Conservation (phyloP, 1,284 basidiomycete species). For the Rhodotorula mucilaginosa region DNA sequence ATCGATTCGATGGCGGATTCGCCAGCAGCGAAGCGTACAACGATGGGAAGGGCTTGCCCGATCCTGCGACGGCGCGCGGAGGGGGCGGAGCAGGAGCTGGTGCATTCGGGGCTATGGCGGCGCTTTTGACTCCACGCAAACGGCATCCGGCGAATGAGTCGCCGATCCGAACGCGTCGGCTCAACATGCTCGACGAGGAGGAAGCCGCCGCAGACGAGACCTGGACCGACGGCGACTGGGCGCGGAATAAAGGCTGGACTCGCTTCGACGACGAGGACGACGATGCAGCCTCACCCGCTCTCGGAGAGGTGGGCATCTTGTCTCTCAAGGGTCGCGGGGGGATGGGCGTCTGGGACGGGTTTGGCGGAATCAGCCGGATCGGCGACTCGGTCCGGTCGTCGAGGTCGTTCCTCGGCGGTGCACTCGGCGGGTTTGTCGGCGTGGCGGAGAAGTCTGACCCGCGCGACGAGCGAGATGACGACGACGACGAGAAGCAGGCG, state of each 20-base stretch:
- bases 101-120: background rate
- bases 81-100: background rate
- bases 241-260: constrained; percentile 13
- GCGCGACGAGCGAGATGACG: background rate
- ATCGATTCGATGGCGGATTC: background rate
- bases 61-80: background rate
- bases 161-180: constrained; percentile 6
- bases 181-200: constrained; percentile 35
- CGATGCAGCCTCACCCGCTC: background rate
- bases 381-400: constrained; percentile 10
- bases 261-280: constrained; percentile 14
- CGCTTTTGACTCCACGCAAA: constrained; percentile 3
- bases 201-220: constrained; percentile 14
- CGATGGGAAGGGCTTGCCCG: constrained; percentile 6
- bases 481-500: background rate
- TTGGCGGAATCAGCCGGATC: background rate
- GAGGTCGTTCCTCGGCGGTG: constrained; percentile 26
- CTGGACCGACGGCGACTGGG: constrained; percentile 3
- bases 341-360: constrained; percentile 29
- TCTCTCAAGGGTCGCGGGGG: constrained; percentile 13
- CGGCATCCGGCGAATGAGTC: background rate
- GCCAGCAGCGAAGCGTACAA: constrained; percentile 15
- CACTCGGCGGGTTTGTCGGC: constrained; percentile 32
- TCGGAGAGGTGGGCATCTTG: constrained; percentile 18
- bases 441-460: background rate